Percentiles rank a stretch among this genome's conserved stretches.
phyloP scores from a whole-genome alignment of 495 filamentous ascomycete species.

The Penicillium fimorum region DNA sequence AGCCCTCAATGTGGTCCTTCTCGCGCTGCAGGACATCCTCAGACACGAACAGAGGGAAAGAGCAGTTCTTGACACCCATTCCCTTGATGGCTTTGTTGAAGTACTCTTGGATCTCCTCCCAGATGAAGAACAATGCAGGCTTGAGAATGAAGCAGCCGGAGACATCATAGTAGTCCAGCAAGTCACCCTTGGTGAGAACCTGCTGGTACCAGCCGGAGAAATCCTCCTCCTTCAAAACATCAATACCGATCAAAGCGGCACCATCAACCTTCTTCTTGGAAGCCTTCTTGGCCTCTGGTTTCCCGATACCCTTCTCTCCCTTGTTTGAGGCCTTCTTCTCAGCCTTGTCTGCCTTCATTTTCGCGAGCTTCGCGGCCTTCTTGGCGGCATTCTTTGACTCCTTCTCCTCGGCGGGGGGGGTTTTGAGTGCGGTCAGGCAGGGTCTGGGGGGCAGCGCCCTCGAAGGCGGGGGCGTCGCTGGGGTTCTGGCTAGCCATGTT shows the following conservation, averaged over 20 bases:
- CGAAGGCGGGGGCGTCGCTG: constrained; percentile 25
- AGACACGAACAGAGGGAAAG: constrained; percentile 92
- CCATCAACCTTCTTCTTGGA: constrained; percentile 56
- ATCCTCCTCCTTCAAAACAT: constrained; percentile 77
- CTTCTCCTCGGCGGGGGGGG: constrained; percentile 41
- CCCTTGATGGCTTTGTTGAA: constrained; percentile 85
- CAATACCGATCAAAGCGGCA: constrained; percentile 78
- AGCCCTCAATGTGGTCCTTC: constrained; percentile 96
- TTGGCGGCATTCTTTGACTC: constrained; percentile 71
- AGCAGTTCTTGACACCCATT: constrained; percentile 90
- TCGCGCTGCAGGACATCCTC: constrained; percentile 87
- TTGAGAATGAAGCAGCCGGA: constrained; percentile 94
- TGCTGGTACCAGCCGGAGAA: constrained; percentile 96
- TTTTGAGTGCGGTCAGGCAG: constrained; percentile 42
- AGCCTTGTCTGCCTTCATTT: constrained; percentile 64
- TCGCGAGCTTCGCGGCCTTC: constrained; percentile 67
- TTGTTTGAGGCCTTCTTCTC: constrained; percentile 60
- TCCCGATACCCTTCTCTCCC: constrained; percentile 18
- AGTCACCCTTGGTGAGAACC: constrained; percentile 88
- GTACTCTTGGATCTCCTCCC: constrained; percentile 87
- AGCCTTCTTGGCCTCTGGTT: constrained; percentile 23
- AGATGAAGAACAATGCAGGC: constrained; percentile 80
- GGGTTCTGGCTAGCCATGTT: constrained; percentile 44
- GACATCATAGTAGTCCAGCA: constrained; percentile 93
- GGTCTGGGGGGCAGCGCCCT: constrained; percentile 32